Percentiles rank a stretch among this genome's conserved stretches.
Evolutionary conservation across 179 eudicot genomes (phyloP).

Genomic region (Drosera spatulata): DNA sequence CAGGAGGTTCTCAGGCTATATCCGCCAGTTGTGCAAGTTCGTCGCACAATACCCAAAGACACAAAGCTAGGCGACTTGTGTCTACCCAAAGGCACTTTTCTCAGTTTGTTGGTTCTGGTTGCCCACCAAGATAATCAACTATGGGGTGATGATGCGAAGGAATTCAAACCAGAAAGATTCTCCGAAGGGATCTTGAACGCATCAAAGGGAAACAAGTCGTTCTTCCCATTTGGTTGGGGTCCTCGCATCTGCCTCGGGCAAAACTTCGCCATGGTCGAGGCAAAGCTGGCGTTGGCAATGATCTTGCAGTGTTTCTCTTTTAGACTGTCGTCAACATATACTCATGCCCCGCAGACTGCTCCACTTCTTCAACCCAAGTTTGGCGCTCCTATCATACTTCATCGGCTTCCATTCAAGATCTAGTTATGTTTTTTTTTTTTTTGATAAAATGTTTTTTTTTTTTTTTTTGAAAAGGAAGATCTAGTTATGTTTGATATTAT

Average conservation of each 20-base stretch:
- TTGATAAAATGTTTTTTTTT: no score
- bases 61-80: slow-evolving; percentile 29
- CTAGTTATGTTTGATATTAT: no score
- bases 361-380: slow-evolving; percentile 27
- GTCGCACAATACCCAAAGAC: slow-evolving; percentile 13
- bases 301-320: slow-evolving; percentile 34
- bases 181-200: slow-evolving; percentile 34
- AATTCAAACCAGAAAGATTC: slow-evolving; percentile 50
- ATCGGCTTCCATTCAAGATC: no score
- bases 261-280: slow-evolving; percentile 34
- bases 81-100: slow-evolving; percentile 18
- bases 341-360: slow-evolving; percentile 27
- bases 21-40: slow-evolving; percentile 18
- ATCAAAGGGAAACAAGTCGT: slow-evolving; percentile 19
- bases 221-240: slow-evolving; percentile 41
- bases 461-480: no score
- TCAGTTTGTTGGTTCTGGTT: slow-evolving; percentile 12
- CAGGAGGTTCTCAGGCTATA: slow-evolving; percentile 49
- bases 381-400: slow-evolving; percentile 22
- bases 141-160: slow-evolving; percentile 46
- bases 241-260: slow-evolving; percentile 49
- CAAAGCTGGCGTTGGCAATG: slow-evolving; percentile 30
- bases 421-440: no score
- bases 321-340: slow-evolving; percentile 32
- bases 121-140: slow-evolving; percentile 22